Conservation (phyloP, 495 filamentous ascomycete species). For the Aspergillus carlsbadensis region DNA sequence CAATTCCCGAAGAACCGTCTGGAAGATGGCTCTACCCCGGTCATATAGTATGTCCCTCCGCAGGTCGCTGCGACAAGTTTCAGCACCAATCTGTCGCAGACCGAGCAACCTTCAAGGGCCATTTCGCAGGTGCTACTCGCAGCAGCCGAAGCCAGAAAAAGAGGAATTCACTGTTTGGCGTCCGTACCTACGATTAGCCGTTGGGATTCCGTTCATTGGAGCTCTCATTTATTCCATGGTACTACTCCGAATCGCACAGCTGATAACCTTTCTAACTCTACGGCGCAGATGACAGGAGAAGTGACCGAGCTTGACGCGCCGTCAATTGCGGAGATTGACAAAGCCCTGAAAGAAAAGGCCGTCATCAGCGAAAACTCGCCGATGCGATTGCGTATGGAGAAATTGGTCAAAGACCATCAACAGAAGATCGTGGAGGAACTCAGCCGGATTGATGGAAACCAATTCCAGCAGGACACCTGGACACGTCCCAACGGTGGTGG, state of each 20-base stretch:
- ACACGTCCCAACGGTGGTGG: slow-evolving; percentile 81
- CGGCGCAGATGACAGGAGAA: slow-evolving; percentile 44
- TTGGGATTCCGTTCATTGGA: slow-evolving; percentile 62
- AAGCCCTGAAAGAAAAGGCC: slow-evolving; percentile 42
- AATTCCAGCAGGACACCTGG: slow-evolving; percentile 85
- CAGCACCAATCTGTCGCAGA: slow-evolving; percentile 23
- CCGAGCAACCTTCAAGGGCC: slow-evolving; percentile 20
- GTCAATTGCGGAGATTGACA: slow-evolving; percentile 54
- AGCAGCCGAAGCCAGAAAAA: slow-evolving; percentile 22
- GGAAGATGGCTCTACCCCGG: slow-evolving; percentile 35
- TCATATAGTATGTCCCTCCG: slow-evolving; percentile 38
- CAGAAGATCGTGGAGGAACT: slow-evolving; percentile 79
- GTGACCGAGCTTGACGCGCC: slow-evolving; percentile 55
- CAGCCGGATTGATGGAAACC: slow-evolving; percentile 75
- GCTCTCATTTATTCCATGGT: slow-evolving; percentile 70
- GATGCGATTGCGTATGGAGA: slow-evolving; percentile 97
- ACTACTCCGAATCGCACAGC: slow-evolving; percentile 10
- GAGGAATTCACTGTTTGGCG: slow-evolving; percentile 46
- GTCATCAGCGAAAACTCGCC: slow-evolving; percentile 63
- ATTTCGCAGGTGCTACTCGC: slow-evolving; percentile 34
- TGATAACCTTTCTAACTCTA: slow-evolving; percentile 8
- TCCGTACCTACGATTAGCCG: slow-evolving; percentile 55
- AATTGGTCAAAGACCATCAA: slow-evolving; percentile 90
- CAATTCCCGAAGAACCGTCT: slow-evolving; percentile 9
- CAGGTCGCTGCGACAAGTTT: slow-evolving; percentile 34